Conservation (phyloP, 352 stramenopile species). For the Pythium grandisporangium region DNA sequence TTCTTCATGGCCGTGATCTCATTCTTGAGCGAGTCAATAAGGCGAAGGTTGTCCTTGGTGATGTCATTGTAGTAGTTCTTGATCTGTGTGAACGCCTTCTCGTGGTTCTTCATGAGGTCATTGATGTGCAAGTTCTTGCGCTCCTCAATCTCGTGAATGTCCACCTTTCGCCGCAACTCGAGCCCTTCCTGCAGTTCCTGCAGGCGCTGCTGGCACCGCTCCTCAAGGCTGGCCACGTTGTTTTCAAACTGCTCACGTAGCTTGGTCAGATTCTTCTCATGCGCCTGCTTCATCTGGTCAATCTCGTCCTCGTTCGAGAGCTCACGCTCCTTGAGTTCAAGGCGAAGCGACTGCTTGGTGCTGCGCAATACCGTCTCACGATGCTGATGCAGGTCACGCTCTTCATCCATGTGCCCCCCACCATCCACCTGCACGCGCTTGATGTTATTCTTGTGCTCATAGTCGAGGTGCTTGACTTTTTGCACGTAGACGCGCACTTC, state of each 20-base stretch:
- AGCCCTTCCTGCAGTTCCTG: slow-evolving; percentile 76
- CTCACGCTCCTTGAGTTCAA: slow-evolving; percentile 79
- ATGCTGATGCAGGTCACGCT: slow-evolving; percentile 60
- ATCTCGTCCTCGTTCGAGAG: slow-evolving; percentile 86
- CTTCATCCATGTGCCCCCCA: slow-evolving; percentile 57
- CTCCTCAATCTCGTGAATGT: slow-evolving; percentile 92
- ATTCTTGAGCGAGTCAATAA: slow-evolving; percentile 90
- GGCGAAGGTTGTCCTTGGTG: slow-evolving; percentile 89
- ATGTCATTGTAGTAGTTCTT: slow-evolving; percentile 97
- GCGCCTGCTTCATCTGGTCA: slow-evolving; percentile 83
- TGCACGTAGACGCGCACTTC: slow-evolving; percentile 91
- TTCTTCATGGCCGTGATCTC: slow-evolving; percentile 92
- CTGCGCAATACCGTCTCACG: slow-evolving; percentile 53
- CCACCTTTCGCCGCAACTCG: slow-evolving; percentile 87
- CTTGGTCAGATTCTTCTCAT: slow-evolving; percentile 91
- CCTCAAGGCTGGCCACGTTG: slow-evolving; percentile 67
- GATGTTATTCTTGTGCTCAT: slow-evolving; percentile 92
- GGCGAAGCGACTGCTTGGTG: slow-evolving; percentile 64
- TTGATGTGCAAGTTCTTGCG: slow-evolving; percentile 95
- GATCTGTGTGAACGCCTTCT: slow-evolving; percentile 90
- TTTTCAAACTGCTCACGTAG: slow-evolving; percentile 87
- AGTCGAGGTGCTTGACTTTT: slow-evolving; percentile 94
- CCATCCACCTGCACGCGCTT: slow-evolving; percentile 75
- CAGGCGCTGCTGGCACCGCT: slow-evolving; percentile 61
- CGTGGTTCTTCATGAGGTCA: slow-evolving; percentile 92